phyloP scores from a whole-genome alignment of 2,329 filamentous ascomycete species.

The Alternaria postmessia region DNA sequence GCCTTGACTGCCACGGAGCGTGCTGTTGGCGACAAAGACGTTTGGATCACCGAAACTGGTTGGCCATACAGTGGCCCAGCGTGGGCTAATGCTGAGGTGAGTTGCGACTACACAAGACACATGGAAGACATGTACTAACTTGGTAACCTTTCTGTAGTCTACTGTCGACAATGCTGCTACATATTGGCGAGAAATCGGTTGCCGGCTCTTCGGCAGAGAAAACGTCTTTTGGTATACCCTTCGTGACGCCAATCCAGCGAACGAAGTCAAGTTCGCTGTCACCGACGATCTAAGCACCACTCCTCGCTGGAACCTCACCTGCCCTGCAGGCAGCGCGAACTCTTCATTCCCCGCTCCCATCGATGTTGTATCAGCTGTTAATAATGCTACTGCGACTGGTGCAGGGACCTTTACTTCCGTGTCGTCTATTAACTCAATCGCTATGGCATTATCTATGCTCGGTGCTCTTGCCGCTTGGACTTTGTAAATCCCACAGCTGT shows the following conservation, averaged over 20 bases:
- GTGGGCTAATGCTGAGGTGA: conserved; percentile 34
- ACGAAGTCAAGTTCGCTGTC: conserved; percentile 66
- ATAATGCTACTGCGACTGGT: neutral
- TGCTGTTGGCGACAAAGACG: conserved; percentile 41
- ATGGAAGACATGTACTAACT: neutral
- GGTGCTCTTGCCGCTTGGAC: conserved; percentile 33
- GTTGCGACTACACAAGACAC: neutral
- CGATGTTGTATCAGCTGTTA: neutral
- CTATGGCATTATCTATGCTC: conserved; percentile 33
- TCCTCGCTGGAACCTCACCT: conserved; percentile 63
- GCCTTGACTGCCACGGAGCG: conserved; percentile 39
- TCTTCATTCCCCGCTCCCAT: neutral
- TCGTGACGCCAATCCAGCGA: conserved; percentile 60
- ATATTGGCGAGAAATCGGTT: conserved; percentile 46
- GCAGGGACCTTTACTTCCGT: conserved; percentile 23
- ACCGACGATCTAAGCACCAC: conserved; percentile 62
- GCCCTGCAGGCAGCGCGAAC: conserved; percentile 42
- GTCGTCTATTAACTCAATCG: conserved; percentile 29
- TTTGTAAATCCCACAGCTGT: conserved; percentile 18
- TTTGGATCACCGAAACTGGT: conserved; percentile 52
- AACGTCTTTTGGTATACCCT: conserved; percentile 49
- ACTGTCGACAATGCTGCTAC: conserved; percentile 39
- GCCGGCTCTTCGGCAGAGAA: conserved; percentile 41
- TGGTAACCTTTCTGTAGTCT: conserved; percentile 10
- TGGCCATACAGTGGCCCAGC: conserved; percentile 43